Percentiles rank a stretch among this genome's conserved stretches.
Conservation (phyloP, 768 basidiomycete species). For the Leucosporidium scottii region DNA sequence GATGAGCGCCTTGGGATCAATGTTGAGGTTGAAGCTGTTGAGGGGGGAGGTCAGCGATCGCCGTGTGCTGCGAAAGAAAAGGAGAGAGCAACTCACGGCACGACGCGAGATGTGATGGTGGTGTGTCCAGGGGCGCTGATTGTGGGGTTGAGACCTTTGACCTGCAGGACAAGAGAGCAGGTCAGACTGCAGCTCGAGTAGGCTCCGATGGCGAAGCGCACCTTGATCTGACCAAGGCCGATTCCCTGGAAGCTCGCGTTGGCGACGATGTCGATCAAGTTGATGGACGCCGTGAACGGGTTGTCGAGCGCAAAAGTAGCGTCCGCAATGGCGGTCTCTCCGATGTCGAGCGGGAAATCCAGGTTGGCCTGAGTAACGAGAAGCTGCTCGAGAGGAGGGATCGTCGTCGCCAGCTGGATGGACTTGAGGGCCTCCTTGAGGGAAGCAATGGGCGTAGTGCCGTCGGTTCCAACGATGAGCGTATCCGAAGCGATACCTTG, state of each 20-base stretch:
- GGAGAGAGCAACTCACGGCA: slow-evolving; percentile 43
- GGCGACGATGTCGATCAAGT: slow-evolving; percentile 53
- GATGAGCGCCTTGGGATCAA: slow-evolving; percentile 58
- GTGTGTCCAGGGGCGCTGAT: slow-evolving; percentile 57
- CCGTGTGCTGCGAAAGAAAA: no score
- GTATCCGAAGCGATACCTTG: slow-evolving; percentile 52
- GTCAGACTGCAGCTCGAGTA: neutral
- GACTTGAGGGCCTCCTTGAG: slow-evolving; percentile 57
- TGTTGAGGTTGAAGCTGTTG: slow-evolving; percentile 53
- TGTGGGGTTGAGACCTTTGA: slow-evolving; percentile 42
- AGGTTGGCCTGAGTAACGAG: slow-evolving; percentile 52
- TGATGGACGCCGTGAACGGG: slow-evolving; percentile 67
- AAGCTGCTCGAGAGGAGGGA: slow-evolving; percentile 59
- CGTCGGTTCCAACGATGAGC: slow-evolving; percentile 52
- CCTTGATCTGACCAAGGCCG: slow-evolving; percentile 47
- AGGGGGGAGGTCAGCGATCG: neutral
- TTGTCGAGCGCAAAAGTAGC: slow-evolving; percentile 56
- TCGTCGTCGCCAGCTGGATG: slow-evolving; percentile 55
- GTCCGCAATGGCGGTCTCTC: slow-evolving; percentile 55
- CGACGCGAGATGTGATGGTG: slow-evolving; percentile 52
- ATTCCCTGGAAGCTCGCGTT: slow-evolving; percentile 54
- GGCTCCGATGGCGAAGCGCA: neutral
- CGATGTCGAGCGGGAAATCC: slow-evolving; percentile 58
- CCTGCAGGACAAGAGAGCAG: neutral
- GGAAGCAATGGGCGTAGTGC: slow-evolving; percentile 57